Evolutionary conservation across 2,329 filamentous ascomycete species (phyloP).

Genomic region (Cercospora citrullina): DNA sequence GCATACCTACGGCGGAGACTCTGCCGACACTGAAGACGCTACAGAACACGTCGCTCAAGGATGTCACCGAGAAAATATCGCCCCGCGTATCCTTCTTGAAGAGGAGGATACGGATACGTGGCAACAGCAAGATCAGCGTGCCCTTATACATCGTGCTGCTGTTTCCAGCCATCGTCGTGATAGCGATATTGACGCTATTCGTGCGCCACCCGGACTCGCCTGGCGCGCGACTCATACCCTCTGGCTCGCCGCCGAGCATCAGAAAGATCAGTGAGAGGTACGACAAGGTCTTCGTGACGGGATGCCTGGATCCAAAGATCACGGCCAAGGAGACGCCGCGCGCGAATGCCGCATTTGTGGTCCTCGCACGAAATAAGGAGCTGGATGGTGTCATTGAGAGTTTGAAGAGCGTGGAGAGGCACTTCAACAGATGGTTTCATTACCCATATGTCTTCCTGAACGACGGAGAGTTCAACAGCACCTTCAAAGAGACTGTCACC

Average conservation of each 20-base stretch:
- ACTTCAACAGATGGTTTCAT: conserved; percentile 98
- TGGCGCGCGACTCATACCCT: conserved; percentile 80
- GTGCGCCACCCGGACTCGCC: conserved; percentile 82
- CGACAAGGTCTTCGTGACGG: conserved; percentile 92
- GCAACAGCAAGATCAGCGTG: conserved; percentile 89
- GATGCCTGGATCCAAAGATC: conserved; percentile 72
- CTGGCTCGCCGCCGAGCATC: conserved; percentile 83
- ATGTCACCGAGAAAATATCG: conserved; percentile 44
- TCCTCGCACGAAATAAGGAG: conserved; percentile 94
- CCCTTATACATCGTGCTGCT: conserved; percentile 89
- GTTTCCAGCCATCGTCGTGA: conserved; percentile 87
- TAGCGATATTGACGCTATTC: conserved; percentile 87
- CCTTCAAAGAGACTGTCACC: conserved; percentile 81
- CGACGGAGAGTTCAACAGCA: conserved; percentile 93
- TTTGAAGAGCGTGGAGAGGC: conserved; percentile 94
- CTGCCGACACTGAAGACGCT: conserved; percentile 48
- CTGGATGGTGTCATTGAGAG: conserved; percentile 94
- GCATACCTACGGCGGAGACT: conserved; percentile 47
- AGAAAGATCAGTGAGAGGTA: conserved; percentile 93
- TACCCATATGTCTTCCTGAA: conserved; percentile 99
- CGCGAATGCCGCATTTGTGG: conserved; percentile 93
- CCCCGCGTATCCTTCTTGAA: conserved; percentile 75
- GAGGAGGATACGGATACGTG: conserved; percentile 81
- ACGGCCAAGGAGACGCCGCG: conserved; percentile 71
- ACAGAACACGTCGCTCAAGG: conserved; percentile 38